Percentiles rank a stretch among this genome's conserved stretches.
Evolutionary conservation across 129 eudicot species (phyloP).

Genomic region (Logfia minima): DNA sequence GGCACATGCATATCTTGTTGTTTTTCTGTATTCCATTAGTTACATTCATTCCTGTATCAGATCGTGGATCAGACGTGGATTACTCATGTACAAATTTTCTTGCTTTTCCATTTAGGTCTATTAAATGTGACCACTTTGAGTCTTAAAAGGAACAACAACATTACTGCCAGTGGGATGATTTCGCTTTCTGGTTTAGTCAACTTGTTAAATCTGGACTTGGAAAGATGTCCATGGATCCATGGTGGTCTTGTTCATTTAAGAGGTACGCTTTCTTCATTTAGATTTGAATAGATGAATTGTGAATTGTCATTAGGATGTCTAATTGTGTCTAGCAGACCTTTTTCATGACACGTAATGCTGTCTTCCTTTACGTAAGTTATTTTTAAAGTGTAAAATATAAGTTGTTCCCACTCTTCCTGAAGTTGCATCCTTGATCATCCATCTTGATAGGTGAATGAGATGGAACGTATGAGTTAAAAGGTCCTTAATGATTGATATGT

Average conservation of each 20-base stretch:
- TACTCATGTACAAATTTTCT: background rate
- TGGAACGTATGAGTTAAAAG: background rate
- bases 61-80: background rate
- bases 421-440: background rate
- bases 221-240: slow-evolving; percentile 78
- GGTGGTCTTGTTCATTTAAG: slow-evolving; percentile 79
- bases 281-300: slow-evolving; percentile 33
- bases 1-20: background rate
- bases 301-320: slow-evolving; percentile 34
- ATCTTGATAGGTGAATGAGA: background rate
- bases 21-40: background rate
- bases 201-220: slow-evolving; percentile 72
- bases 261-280: slow-evolving; percentile 44
- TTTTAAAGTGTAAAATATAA: background rate
- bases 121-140: slow-evolving; percentile 67
- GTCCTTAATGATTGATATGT: background rate
- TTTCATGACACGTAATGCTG: slow-evolving; percentile 73
- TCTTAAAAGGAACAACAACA: slow-evolving; percentile 58
- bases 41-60: background rate
- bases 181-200: slow-evolving; percentile 55
- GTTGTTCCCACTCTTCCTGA: background rate
- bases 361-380: slow-evolving; percentile 9
- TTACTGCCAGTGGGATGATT: slow-evolving; percentile 74
- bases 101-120: slow-evolving; percentile 51
- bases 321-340: slow-evolving; percentile 49